Percentiles rank a stretch among this genome's conserved stretches.
Conservation (phyloP, 148 eudicot species). For the Amaranthus palmeri region DNA sequence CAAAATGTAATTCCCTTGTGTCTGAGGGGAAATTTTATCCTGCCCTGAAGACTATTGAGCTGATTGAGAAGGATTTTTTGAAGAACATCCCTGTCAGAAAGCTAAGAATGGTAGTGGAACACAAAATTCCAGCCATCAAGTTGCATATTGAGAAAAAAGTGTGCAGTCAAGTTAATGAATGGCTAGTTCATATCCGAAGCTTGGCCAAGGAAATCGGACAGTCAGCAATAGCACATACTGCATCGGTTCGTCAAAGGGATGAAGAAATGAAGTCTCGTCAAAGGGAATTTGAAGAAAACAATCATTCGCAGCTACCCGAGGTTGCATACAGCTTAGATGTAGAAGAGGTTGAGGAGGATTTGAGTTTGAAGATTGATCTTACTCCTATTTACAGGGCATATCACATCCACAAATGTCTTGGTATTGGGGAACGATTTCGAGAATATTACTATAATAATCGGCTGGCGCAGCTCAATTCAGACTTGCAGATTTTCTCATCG, state of each 20-base stretch:
- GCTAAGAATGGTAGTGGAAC: slow-evolving; percentile 47
- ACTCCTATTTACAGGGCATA: slow-evolving; percentile 82
- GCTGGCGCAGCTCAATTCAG: slow-evolving; percentile 78
- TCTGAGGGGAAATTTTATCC: slow-evolving; percentile 80
- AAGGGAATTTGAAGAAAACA: slow-evolving; percentile 76
- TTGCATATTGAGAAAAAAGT: slow-evolving; percentile 74
- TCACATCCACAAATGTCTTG: slow-evolving; percentile 79
- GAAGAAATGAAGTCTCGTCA: slow-evolving; percentile 74
- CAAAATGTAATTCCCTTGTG: slow-evolving; percentile 76
- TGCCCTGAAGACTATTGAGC: slow-evolving; percentile 79
- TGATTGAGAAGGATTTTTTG: slow-evolving; percentile 68
- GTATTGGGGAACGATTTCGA: slow-evolving; percentile 63
- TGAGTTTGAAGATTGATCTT: slow-evolving; percentile 68
- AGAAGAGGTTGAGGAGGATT: slow-evolving; percentile 67
- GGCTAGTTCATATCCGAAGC: slow-evolving; percentile 80
- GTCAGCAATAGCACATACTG: slow-evolving; percentile 66
- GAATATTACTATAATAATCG: slow-evolving; percentile 90
- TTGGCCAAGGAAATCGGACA: slow-evolving; percentile 81
- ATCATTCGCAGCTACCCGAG: slow-evolving; percentile 46
- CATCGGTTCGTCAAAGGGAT: slow-evolving; percentile 62
- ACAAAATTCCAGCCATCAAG: slow-evolving; percentile 64
- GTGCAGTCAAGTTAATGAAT: slow-evolving; percentile 72
- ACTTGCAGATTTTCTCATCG: slow-evolving; percentile 63
- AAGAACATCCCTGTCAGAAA: slow-evolving; percentile 62
- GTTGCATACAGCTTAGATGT: slow-evolving; percentile 62